These are phyloP conservation scores for Paradendryphiella salina DNA, from an alignment of 2,329 filamentous ascomycete genomes.

Conservation along the genomic window DNA sequence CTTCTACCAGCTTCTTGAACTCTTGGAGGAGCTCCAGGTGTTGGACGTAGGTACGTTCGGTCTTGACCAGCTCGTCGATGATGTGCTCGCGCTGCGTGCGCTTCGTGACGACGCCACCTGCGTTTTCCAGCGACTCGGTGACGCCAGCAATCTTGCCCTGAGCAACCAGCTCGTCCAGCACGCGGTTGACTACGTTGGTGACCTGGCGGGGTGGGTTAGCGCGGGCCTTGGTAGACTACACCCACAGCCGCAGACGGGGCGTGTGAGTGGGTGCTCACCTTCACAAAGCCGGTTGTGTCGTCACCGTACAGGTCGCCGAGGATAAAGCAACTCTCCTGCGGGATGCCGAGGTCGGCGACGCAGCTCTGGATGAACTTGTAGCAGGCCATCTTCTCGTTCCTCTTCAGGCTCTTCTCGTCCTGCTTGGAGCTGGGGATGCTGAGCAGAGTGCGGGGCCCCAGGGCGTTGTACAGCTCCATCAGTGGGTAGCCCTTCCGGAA, in stretches of 20 bases:
- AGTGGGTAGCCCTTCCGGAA: constrained; percentile 83
- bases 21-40: constrained; percentile 93
- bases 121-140: constrained; percentile 56
- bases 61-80: constrained; percentile 87
- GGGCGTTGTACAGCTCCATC: constrained; percentile 83
- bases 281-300: constrained; percentile 96
- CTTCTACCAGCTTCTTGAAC: constrained; percentile 85
- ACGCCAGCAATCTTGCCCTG: constrained; percentile 66
- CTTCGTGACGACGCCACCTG: constrained; percentile 51
- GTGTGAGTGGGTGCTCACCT: constrained; percentile 58
- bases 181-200: constrained; percentile 86
- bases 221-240: neutral
- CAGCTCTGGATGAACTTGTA: constrained; percentile 94
- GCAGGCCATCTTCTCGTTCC: constrained; percentile 81
- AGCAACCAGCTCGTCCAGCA: constrained; percentile 82
- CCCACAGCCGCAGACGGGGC: no score
- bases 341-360: constrained; percentile 77
- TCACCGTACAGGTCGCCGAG: constrained; percentile 89
- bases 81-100: constrained; percentile 82
- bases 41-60: constrained; percentile 96
- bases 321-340: constrained; percentile 83
- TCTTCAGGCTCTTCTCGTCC: constrained; percentile 61
- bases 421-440: constrained; percentile 66
- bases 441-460: constrained; percentile 71
- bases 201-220: constrained; percentile 57